phyloP scores from a whole-genome alignment of 768 basidiomycete species.

The Boletus bicolor region DNA sequence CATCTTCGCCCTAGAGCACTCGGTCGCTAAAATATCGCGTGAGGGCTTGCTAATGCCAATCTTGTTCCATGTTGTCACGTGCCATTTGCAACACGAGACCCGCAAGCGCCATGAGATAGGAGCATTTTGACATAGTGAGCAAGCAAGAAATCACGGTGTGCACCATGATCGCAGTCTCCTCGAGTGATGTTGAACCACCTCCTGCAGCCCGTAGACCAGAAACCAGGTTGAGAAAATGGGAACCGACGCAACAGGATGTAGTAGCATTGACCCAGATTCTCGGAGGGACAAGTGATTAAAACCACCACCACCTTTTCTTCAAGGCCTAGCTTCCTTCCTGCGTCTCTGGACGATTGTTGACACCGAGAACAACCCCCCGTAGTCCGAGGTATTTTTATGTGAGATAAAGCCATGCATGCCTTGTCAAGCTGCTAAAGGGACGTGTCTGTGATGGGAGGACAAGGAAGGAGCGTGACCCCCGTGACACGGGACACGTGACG shows the following conservation, averaged over 20 bases:
- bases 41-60: neutral
- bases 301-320: neutral
- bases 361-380: neutral
- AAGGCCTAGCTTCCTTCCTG: neutral
- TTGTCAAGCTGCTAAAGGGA: neutral
- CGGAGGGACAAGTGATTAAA: neutral
- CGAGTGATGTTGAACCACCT: neutral
- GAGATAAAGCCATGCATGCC: neutral
- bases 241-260: neutral
- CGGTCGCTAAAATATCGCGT: neutral
- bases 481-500: neutral
- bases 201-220: neutral
- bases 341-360: neutral
- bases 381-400: neutral
- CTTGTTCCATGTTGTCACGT: neutral
- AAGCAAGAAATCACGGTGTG: neutral
- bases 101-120: neutral
- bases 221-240: neutral
- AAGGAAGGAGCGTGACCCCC: neutral
- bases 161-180: neutral
- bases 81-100: neutral
- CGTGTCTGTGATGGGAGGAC: neutral
- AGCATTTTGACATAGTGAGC: neutral
- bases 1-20: neutral
- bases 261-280: neutral